Evolutionary conservation across 129 eudicot genomes (phyloP).

Genomic region (Lactuca saligna): DNA sequence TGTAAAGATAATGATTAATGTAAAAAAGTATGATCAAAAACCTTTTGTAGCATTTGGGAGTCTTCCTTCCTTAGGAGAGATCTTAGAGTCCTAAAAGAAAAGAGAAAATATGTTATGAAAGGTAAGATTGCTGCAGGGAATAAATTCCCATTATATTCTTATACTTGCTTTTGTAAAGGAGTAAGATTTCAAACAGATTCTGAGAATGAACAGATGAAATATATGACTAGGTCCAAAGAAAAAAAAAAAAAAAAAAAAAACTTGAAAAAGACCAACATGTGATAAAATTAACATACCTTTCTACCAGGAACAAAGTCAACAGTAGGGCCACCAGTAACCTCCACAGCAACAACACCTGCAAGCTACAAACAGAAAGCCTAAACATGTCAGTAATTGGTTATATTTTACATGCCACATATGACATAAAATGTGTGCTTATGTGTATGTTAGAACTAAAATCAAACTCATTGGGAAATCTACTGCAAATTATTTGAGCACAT

Average conservation of each 20-base stretch:
- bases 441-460: slow-evolving; percentile 16
- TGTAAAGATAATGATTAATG: slow-evolving; percentile 10
- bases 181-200: not conserved
- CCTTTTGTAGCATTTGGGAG: slow-evolving; percentile 93
- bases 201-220: slow-evolving; percentile 5
- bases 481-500: not conserved
- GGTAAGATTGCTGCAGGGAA: slow-evolving; percentile 5
- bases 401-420: not conserved
- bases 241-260: not conserved
- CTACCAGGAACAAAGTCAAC: slow-evolving; percentile 89
- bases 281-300: slow-evolving; percentile 51
- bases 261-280: not conserved
- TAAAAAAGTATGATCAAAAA: slow-evolving; percentile 23
- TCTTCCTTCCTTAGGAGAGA: slow-evolving; percentile 90
- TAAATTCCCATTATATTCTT: slow-evolving; percentile 9
- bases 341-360: slow-evolving; percentile 97
- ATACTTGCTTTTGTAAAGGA: slow-evolving; percentile 1
- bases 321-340: slow-evolving; percentile 96
- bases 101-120: slow-evolving; percentile 10
- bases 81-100: slow-evolving; percentile 61
- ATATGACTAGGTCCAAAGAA: slow-evolving; percentile 1
- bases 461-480: not conserved
- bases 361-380: slow-evolving; percentile 52
- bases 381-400: slow-evolving; percentile 12
- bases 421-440: slow-evolving; percentile 12